Evolutionary conservation across 2,329 filamentous ascomycete genomes (phyloP).

Genomic region (Clarireedia hainanense): DNA sequence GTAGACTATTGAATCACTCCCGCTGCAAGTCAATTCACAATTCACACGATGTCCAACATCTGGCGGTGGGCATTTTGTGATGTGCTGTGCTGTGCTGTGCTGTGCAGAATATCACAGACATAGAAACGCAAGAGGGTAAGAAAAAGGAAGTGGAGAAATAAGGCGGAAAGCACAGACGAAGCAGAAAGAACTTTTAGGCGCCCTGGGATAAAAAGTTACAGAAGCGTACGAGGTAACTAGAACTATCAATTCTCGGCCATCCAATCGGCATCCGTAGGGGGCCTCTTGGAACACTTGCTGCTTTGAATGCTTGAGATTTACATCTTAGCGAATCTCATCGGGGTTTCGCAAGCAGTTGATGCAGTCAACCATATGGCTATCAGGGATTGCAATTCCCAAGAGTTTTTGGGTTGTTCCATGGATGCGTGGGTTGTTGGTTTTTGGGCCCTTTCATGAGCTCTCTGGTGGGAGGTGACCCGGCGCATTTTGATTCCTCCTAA

Average conservation of each 20-base stretch:
- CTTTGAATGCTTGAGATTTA: conserved; percentile 13
- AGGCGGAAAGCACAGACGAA: not conserved
- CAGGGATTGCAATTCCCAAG: not conserved
- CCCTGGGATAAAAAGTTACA: not conserved
- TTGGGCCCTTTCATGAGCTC: too few species aligned
- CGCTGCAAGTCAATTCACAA: not conserved
- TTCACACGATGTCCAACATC: too few species aligned
- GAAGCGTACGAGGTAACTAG: not conserved
- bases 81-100: not conserved
- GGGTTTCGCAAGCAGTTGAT: not conserved
- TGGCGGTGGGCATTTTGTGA: not conserved
- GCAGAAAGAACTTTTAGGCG: too few species aligned
- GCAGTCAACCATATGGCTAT: too few species aligned
- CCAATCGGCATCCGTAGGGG: conserved; percentile 16
- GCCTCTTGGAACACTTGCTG: conserved; percentile 26
- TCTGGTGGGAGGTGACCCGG: too few species aligned
- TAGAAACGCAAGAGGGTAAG: not conserved
- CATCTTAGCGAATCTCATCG: not conserved
- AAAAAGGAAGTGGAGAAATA: not conserved
- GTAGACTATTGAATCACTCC: conserved; percentile 3
- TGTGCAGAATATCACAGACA: not conserved
- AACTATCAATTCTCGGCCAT: conserved; percentile 11
- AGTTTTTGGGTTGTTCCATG: not conserved
- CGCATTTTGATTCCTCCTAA: too few species aligned
- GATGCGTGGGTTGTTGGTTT: too few species aligned